These are phyloP conservation scores for Eutrema salsugineum DNA, from an alignment of 441 rosid species.

Conservation along the genomic window DNA sequence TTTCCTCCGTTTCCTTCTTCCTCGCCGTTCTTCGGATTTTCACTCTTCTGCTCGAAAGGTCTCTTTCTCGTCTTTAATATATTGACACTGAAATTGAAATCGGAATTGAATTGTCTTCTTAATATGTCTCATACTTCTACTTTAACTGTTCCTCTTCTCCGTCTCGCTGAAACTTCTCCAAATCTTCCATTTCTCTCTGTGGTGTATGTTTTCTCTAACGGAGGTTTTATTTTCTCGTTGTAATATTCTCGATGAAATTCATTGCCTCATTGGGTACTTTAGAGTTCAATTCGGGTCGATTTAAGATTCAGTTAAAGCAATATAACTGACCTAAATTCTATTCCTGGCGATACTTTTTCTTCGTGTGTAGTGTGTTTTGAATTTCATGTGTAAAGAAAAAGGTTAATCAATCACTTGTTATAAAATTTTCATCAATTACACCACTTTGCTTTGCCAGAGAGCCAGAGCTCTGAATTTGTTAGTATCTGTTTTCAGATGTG, in stretches of 20 bases:
- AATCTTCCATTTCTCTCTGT: conserved; percentile 2
- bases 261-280: background rate
- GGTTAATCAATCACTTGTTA: background rate
- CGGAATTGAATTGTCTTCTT: background rate
- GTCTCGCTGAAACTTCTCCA: background rate
- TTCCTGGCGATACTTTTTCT: background rate
- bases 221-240: background rate
- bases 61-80: background rate
- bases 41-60: conserved; percentile 33
- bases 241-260: background rate
- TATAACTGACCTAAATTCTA: conserved; percentile 22
- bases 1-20: conserved; percentile 16
- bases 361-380: background rate
- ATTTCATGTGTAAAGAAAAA: background rate
- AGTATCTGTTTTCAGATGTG: conserved; percentile 7
- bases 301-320: conserved; percentile 5
- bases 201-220: background rate
- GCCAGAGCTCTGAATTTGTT: conserved; percentile 5
- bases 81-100: background rate
- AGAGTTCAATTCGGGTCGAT: background rate
- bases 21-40: conserved; percentile 33
- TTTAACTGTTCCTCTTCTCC: conserved; percentile 1
- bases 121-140: background rate
- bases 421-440: background rate
- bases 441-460: background rate